These are phyloP conservation scores for Solanum hybrid DNA, from an alignment of 305 asterid species.

Conservation along the genomic window DNA sequence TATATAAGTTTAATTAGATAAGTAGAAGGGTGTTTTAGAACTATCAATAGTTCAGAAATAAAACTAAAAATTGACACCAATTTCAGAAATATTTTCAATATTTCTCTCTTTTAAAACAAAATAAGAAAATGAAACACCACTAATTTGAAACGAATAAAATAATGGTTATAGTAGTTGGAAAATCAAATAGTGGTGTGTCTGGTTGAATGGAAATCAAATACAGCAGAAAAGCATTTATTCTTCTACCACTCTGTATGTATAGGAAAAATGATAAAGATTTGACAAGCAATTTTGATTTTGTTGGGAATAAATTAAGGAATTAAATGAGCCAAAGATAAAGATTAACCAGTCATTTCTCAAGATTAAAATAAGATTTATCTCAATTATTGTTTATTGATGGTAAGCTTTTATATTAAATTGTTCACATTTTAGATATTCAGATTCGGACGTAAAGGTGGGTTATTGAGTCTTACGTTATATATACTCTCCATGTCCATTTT, in stretches of 20 bases:
- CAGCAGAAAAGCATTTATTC: not conserved
- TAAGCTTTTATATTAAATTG: not conserved
- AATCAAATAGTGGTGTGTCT: not conserved
- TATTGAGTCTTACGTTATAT: too few species aligned
- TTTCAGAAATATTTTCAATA: too few species aligned
- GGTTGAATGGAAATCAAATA: not conserved
- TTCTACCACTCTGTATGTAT: not conserved
- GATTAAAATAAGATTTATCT: too few species aligned
- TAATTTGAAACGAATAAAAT: too few species aligned
- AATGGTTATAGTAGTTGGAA: not conserved
- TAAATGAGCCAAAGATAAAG: not conserved
- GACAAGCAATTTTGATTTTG: not conserved
- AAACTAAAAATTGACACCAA: rapidly evolving
- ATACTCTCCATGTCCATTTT: too few species aligned
- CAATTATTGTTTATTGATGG: not conserved
- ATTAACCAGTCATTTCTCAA: too few species aligned
- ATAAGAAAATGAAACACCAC: too few species aligned
- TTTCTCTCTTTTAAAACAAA: too few species aligned
- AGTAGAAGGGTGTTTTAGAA: rapidly evolving
- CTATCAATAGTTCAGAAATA: too few species aligned
- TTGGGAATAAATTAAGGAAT: not conserved
- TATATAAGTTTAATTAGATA: too few species aligned
- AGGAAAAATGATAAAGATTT: not conserved
- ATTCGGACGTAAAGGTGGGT: not conserved
- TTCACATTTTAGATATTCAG: not conserved